phyloP scores from a whole-genome alignment of 225 moss, liverwort and hornwort species.

The Pseudisothecium myosuroides region DNA sequence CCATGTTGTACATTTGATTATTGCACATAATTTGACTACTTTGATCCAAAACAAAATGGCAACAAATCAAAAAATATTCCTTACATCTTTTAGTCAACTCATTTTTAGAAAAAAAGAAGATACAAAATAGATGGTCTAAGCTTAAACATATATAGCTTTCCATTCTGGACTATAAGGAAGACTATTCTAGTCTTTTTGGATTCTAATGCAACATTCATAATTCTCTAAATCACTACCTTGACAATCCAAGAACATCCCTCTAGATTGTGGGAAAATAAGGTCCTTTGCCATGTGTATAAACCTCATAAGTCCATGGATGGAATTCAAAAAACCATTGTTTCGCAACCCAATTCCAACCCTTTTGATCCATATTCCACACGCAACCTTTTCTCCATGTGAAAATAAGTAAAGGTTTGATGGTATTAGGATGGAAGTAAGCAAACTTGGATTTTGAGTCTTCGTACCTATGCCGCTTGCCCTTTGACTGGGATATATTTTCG shows the following conservation, averaged over 20 bases:
- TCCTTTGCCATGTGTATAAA: neutral
- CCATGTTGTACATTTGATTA: too few species aligned
- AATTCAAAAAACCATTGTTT: neutral
- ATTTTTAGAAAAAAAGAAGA: neutral
- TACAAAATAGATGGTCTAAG: neutral
- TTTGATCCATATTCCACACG: neutral
- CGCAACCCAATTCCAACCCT: neutral
- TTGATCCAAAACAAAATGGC: neutral
- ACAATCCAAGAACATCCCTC: neutral
- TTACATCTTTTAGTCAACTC: neutral
- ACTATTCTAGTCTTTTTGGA: neutral
- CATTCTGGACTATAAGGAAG: fast-evolving
- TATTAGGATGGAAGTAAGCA: neutral
- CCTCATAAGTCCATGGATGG: neutral
- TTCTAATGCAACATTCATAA: neutral
- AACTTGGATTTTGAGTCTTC: neutral
- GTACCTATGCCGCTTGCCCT: neutral
- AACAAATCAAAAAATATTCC: neutral
- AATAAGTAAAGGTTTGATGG: neutral
- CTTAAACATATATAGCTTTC: too few species aligned
- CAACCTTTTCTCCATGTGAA: too few species aligned
- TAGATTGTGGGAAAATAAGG: neutral
- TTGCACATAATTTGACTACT: neutral
- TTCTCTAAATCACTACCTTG: neutral
- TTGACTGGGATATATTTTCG: neutral